Percentiles rank a stretch among this genome's conserved stretches.
These are phyloP conservation scores for Colletotrichum sp. DNA, from an alignment of 2,329 filamentous ascomycete genomes.

Conservation along the genomic window DNA sequence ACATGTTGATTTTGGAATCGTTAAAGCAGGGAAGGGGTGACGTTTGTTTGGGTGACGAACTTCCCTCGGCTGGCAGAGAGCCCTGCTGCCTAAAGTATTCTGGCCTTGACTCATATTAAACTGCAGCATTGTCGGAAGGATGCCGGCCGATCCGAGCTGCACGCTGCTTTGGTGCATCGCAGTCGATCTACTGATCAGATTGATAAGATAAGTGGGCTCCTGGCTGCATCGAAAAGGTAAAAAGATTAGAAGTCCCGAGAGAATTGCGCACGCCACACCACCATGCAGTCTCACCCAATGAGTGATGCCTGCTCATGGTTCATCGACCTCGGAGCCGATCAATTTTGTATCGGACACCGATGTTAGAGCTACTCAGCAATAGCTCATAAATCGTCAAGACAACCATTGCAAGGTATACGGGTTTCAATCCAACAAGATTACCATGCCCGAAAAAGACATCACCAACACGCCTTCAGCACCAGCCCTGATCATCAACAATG, in stretches of 20 bases:
- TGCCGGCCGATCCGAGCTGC: too few relatives aligned
- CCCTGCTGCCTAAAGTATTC: neutral
- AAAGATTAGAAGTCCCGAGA: neutral
- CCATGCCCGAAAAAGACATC: neutral
- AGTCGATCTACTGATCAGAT: neutral
- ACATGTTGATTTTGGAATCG: neutral
- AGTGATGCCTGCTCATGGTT: neutral
- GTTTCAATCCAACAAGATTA: accelerated
- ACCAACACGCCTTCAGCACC: accelerated
- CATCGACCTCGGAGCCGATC: neutral
- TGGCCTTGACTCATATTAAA: neutral
- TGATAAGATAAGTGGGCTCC: neutral
- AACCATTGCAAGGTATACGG: accelerated
- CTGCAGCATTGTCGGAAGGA: neutral
- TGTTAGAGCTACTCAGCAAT: neutral
- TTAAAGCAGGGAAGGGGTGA: accelerated
- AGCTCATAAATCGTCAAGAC: neutral
- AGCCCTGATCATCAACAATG: neutral
- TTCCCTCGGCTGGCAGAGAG: neutral
- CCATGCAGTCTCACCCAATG: neutral
- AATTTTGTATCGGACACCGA: neutral
- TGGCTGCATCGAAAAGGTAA: neutral
- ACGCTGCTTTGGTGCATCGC: accelerated
- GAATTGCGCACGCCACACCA: neutral
- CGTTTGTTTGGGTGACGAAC: neutral